Percentiles rank a stretch among this genome's conserved stretches.
These are phyloP conservation scores for Komagataella kurtzmanii DNA, from an alignment of 805 yeast genomes.

Conservation along the genomic window DNA sequence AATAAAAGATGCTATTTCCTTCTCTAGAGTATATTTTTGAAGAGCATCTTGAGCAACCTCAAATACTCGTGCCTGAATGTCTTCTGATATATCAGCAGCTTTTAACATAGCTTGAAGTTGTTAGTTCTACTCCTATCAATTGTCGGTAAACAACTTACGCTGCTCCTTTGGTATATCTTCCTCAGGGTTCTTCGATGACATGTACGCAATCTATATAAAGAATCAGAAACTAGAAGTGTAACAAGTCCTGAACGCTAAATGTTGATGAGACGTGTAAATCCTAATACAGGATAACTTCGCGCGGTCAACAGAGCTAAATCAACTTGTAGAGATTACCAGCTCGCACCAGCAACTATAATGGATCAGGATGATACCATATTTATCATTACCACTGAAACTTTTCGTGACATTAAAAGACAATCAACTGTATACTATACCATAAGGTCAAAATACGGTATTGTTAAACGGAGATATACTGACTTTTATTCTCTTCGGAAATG, in stretches of 20 bases:
- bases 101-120: conserved; percentile 10
- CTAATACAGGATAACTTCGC: background rate
- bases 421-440: conserved; percentile 18
- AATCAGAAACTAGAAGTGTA: background rate
- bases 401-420: conserved; percentile 13
- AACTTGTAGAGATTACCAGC: background rate
- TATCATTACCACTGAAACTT: conserved; percentile 10
- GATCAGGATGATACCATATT: background rate
- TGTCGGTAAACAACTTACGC: background rate
- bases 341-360: background rate
- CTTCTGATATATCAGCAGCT: conserved; percentile 25
- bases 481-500: conserved; percentile 71
- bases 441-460: conserved; percentile 13
- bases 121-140: background rate
- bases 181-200: background rate
- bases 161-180: background rate
- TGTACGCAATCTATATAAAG: background rate
- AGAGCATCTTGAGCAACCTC: conserved; percentile 32
- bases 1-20: conserved; percentile 51
- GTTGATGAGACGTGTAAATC: background rate
- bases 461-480: conserved; percentile 78
- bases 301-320: background rate
- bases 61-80: conserved; percentile 34
- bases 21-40: conserved; percentile 29
- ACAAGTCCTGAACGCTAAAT: background rate